A percentile compares a stretch with the other conserved stretches of the same genome.
These are phyloP conservation scores for Lentinula sp. DNA, from an alignment of 768 basidiomycete species.

Conservation along the genomic window DNA sequence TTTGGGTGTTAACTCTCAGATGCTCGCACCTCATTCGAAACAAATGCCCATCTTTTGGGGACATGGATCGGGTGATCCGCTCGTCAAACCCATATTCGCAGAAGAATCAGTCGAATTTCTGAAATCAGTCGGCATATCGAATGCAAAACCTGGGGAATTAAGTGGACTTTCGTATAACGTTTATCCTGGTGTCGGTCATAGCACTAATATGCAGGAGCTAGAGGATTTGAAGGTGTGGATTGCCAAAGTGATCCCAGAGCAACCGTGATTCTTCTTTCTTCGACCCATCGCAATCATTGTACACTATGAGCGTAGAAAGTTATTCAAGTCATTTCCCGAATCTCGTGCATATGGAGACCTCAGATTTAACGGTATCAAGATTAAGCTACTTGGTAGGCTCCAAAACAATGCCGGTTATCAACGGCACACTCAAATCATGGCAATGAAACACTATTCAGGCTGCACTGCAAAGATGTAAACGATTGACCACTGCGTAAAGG, in stretches of 20 bases:
- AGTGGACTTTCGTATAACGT: conserved; percentile 62
- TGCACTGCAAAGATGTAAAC: no score
- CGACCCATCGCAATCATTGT: no score
- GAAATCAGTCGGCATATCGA: conserved; percentile 42
- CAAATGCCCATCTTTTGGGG: conserved; percentile 82
- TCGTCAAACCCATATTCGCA: conserved; percentile 57
- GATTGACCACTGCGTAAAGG: no score
- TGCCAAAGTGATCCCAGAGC: conserved; percentile 43
- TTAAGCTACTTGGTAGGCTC: no score
- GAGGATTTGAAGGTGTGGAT: conserved; percentile 70
- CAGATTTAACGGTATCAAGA: no score
- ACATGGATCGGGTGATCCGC: conserved; percentile 70
- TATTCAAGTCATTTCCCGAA: no score
- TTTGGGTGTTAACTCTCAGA: conserved; percentile 30
- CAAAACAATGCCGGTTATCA: no score
- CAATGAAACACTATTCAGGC: no score
- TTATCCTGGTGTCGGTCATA: conserved; percentile 67
- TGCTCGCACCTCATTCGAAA: conserved; percentile 52
- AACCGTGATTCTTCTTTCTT: not conserved
- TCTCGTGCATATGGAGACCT: no score
- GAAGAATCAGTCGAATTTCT: conserved; percentile 53
- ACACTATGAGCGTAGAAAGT: no score
- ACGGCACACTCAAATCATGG: no score
- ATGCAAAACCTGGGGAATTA: conserved; percentile 26
- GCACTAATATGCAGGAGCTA: conserved; percentile 58